Evolutionary conservation across 1,284 basidiomycete genomes (phyloP).

Genomic region (Stygiomarasmius scandens): DNA sequence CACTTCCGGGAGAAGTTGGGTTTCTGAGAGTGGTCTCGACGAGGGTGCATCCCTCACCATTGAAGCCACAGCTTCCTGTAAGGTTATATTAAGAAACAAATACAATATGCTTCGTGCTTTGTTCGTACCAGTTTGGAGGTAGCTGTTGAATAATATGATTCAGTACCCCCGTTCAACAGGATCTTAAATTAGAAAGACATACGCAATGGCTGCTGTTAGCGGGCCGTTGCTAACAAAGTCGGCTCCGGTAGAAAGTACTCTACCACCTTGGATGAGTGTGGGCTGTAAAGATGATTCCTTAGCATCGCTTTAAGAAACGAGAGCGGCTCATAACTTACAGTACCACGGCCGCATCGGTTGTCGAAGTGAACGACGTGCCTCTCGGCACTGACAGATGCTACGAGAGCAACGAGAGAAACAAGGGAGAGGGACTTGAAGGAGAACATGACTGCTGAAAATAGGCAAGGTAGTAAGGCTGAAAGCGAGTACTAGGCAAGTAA

Average conservation of each 20-base stretch:
- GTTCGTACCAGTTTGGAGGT: conserved; percentile 12
- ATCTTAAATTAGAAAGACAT: neutral
- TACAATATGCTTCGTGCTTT: neutral
- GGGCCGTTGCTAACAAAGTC: neutral
- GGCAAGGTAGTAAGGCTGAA: neutral
- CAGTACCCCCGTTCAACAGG: neutral
- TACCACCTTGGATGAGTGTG: neutral
- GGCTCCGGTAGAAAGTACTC: neutral
- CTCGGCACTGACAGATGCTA: no score
- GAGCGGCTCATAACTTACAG: conserved; percentile 17
- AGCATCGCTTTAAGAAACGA: neutral
- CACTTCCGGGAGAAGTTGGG: conserved; percentile 10
- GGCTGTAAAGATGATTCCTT: neutral
- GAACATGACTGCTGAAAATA: conserved; percentile 1
- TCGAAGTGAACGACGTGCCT: no score
- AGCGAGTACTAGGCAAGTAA: neutral
- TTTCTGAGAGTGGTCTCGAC: conserved; percentile 21
- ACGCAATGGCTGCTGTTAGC: conserved; percentile 11
- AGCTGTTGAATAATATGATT: neutral
- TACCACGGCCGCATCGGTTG: conserved; percentile 15
- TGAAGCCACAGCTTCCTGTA: conserved; percentile 5
- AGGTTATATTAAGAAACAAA: neutral
- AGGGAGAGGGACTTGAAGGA: conserved; percentile 12
- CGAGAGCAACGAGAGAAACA: conserved; percentile 5
- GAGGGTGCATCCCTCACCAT: conserved; percentile 21